These are phyloP conservation scores for Ganoderma lingzhi DNA, from an alignment of 1,284 basidiomycete species.

Conservation along the genomic window DNA sequence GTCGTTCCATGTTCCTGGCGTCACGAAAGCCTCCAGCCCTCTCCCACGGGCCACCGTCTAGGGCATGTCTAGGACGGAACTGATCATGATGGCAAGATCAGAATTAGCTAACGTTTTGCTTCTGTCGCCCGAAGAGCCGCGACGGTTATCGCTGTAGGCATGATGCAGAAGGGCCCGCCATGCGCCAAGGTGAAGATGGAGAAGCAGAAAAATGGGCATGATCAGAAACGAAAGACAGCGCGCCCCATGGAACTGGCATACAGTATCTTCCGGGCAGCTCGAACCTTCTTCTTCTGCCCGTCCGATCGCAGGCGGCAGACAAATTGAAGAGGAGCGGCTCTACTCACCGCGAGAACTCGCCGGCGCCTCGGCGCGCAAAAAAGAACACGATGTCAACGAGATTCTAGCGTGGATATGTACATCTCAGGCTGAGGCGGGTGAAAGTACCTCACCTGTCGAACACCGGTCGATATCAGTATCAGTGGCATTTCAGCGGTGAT, in stretches of 20 bases:
- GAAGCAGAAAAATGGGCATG: not conserved
- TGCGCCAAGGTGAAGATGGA: not conserved
- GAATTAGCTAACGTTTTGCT: not conserved
- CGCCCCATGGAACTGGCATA: not conserved
- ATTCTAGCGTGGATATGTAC: not conserved
- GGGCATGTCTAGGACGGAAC: not conserved
- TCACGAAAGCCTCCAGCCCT: not conserved
- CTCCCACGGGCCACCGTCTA: no score
- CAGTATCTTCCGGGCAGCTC: not conserved
- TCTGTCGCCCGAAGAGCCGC: not conserved
- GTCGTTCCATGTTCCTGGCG: not conserved
- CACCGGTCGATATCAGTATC: not conserved
- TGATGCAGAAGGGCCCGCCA: not conserved
- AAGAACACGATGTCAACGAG: not conserved
- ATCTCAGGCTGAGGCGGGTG: no score
- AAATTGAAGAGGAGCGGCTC: not conserved
- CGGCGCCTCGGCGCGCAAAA: not conserved
- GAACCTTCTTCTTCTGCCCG: not conserved
- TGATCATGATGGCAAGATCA: constrained; percentile 2
- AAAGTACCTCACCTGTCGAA: no score
- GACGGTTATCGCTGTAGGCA: not conserved
- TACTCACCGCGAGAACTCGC: not conserved
- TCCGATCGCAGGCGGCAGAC: not conserved
- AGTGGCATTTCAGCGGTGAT: not conserved
- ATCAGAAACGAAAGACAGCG: not conserved